Conservation (phyloP, 2,329 filamentous ascomycete species). For the Epichloe scottii region DNA sequence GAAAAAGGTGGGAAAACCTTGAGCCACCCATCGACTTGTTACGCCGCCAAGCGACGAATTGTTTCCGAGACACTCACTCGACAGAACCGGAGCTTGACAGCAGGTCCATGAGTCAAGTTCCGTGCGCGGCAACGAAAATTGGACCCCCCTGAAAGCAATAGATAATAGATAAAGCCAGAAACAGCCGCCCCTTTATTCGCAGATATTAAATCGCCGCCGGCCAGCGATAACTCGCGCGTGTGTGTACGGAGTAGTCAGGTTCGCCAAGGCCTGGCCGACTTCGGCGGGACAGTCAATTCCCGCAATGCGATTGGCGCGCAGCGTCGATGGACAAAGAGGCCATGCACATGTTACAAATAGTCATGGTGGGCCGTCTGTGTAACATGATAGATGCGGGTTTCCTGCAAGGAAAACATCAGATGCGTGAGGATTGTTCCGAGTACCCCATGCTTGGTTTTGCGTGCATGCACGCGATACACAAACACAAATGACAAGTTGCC, state of each 20-base stretch:
- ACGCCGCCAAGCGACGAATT: not conserved
- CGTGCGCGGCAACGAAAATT: constrained; percentile 3
- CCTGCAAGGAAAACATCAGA: not conserved
- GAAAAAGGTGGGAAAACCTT: not conserved
- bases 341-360: too few relatives aligned
- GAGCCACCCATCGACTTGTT: not conserved
- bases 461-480: too few relatives aligned
- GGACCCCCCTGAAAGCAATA: not conserved
- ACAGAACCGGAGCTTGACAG: not conserved
- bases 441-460: too few relatives aligned
- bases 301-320: constrained; percentile 7
- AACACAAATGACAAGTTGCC: too few relatives aligned
- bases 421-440: not conserved
- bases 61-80: not conserved
- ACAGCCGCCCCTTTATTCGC: not conserved
- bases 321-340: constrained; percentile 1
- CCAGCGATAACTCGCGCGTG: not conserved
- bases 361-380: too few relatives aligned
- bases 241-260: not conserved
- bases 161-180: not conserved
- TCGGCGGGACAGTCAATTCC: constrained; percentile 8
- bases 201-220: not conserved
- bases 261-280: constrained; percentile 8
- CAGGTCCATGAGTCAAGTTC: constrained; percentile 9
- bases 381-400: not conserved